These are phyloP conservation scores for Colletotrichum zoysiae DNA, from an alignment of 2,329 filamentous ascomycete species.

Conservation along the genomic window DNA sequence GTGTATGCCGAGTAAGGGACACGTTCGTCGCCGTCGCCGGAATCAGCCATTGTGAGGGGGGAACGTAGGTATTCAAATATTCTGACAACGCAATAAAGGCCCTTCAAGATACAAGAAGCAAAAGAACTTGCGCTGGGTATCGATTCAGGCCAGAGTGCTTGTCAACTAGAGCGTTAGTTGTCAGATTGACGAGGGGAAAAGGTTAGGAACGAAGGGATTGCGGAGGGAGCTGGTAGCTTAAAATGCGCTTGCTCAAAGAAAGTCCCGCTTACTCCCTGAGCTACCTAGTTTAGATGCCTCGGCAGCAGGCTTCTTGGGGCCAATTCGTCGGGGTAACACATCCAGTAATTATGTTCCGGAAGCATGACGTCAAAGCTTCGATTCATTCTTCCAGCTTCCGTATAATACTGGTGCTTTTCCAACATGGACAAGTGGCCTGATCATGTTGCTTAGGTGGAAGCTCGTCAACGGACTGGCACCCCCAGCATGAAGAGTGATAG, in stretches of 20 bases:
- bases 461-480: background rate
- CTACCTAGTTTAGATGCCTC: conserved; percentile 17
- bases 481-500: background rate
- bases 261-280: background rate
- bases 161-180: too few species aligned
- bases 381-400: background rate
- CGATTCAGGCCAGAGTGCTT: background rate
- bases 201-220: background rate
- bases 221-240: background rate
- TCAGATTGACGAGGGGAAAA: background rate
- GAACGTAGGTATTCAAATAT: background rate
- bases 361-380: background rate
- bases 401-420: too few species aligned
- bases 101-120: background rate
- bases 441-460: background rate
- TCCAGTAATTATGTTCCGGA: background rate
- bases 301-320: conserved; percentile 15
- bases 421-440: background rate
- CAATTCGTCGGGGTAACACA: conserved; percentile 7
- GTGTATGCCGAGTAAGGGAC: conserved; percentile 59
- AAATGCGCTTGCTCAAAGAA: background rate
- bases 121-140: background rate
- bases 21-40: conserved; percentile 39
- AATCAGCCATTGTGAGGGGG: conserved; percentile 40
- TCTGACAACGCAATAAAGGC: background rate